Percentiles rank a stretch among this genome's conserved stretches.
Conservation (phyloP, 2,329 filamentous ascomycete genomes). For the Trichoderma asperellum region DNA sequence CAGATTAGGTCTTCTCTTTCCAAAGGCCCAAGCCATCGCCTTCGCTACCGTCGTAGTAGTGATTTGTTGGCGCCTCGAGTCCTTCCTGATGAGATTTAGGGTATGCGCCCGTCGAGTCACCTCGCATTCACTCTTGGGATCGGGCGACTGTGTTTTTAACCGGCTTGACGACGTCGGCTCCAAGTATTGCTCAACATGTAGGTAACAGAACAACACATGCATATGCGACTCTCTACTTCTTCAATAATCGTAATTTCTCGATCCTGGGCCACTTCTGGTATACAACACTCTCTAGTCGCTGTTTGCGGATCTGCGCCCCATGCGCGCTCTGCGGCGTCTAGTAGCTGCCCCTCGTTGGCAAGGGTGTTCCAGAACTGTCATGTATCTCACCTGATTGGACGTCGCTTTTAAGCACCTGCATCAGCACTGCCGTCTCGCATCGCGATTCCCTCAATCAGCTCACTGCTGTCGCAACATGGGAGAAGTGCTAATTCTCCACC, state of each 20-base stretch:
- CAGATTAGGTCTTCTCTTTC: background rate
- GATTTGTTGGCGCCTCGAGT: background rate
- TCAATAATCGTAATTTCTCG: background rate
- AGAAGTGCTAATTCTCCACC: background rate
- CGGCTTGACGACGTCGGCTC: no score
- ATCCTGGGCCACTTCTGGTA: background rate
- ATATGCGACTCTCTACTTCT: background rate
- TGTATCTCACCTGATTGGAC: conserved; percentile 25
- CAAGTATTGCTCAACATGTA: background rate
- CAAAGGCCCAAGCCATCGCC: background rate
- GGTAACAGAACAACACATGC: background rate
- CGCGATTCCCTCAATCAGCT: conserved; percentile 3
- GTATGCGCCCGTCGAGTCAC: background rate
- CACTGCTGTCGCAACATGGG: conserved; percentile 13
- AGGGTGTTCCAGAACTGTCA: conserved; percentile 24
- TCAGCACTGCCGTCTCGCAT: conserved; percentile 8
- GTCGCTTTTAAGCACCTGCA: conserved; percentile 20
- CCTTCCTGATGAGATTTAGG: background rate
- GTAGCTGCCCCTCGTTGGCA: conserved; percentile 14
- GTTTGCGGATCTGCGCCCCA: background rate
- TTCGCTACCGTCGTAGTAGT: background rate
- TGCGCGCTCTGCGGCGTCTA: background rate
- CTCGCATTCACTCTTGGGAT: background rate
- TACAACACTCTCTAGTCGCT: background rate
- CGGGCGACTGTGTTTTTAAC: background rate